Base-by-base conservation (phyloP, 768 basidiomycete species). In the Lactarius evosmus region DNA sequence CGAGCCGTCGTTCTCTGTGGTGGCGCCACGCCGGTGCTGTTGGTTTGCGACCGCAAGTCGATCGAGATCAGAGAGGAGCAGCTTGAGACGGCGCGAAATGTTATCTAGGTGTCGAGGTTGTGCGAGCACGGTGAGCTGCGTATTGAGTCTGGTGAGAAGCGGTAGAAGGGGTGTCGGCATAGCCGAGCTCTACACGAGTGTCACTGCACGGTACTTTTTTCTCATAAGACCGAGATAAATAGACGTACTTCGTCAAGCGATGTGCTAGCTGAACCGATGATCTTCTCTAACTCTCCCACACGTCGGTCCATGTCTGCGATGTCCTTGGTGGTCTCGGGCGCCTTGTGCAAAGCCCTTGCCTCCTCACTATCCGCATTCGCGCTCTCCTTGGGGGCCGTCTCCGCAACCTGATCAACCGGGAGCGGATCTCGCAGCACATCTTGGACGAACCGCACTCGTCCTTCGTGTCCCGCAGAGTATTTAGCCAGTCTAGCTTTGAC, bases 31-130 rank as follows among this genome's bases (percentile, higher is more conserved):
- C 72, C 77, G 80, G 7, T 74, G 72, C 49, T 73, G 74, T 41
- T 70, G 70, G 67, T 72, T 75, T 55, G 74, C 41, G 61, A 73
- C 49, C 36, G 88, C 85, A 4, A 85, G 83, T 33, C 95, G 87
- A 56, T 98, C 96, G 56, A 99, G 83, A 74, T 99, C 97, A 1
- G 94, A 88, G 16, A 96, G 81, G 19, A 98, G 83, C 8, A 98
- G 78, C 71, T 98, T 99, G 65, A 98, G 83, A 5, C 96, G 87
- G 5, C 96, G 85, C 2, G 95, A 95, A 66, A 98, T 90, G 12
- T 93, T 91, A 74, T 99, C 97, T 56, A 98, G 87, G 72, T 98
- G 95, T 17, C 95, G 86, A 0, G 97, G 96, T 77, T 98, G 95
- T 0, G 96, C 92, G 52, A 99, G 85, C 17, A 98, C 80, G 7